Evolutionary conservation across 495 filamentous ascomycete genomes (phyloP).

Genomic region (Choiromyces venosus): DNA sequence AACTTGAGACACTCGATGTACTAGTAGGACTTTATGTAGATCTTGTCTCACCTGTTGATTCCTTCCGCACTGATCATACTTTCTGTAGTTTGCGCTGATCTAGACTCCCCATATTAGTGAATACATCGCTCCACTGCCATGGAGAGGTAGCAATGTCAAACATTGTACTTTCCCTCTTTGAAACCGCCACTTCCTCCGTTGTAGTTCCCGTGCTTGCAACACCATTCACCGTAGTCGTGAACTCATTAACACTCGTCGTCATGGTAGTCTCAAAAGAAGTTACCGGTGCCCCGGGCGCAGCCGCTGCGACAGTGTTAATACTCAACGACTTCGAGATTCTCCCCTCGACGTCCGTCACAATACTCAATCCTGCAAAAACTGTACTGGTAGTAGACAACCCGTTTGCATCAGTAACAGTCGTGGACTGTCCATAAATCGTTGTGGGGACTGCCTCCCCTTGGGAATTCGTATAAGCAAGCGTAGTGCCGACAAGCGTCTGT

Average conservation of each 20-base stretch:
- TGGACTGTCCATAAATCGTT: constrained; percentile 28
- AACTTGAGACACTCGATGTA: constrained; percentile 4
- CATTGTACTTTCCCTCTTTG: constrained; percentile 4
- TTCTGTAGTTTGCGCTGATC: too few relatives aligned
- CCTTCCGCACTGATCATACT: too few relatives aligned
- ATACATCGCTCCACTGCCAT: too few relatives aligned
- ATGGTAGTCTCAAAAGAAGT: background rate
- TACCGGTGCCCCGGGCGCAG: background rate
- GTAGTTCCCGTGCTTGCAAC: constrained; percentile 7
- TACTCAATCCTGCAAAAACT: constrained; percentile 23
- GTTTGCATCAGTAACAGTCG: constrained; percentile 23
- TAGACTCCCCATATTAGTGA: too few relatives aligned
- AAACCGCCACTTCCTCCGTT: too few relatives aligned
- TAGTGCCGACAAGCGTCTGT: constrained; percentile 28
- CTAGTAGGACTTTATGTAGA: background rate
- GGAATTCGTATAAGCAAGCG: constrained; percentile 20
- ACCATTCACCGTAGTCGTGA: constrained; percentile 2
- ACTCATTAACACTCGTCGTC: background rate
- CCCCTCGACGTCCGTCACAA: constrained; percentile 26
- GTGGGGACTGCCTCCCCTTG: constrained; percentile 22
- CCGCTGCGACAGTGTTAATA: too few relatives aligned
- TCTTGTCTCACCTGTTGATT: background rate
- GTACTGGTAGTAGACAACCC: constrained; percentile 29
- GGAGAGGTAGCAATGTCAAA: too few relatives aligned
- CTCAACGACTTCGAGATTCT: constrained; percentile 16